A percentile compares a stretch with the other conserved stretches of the same genome.
Conservation (phyloP, 805 yeast genomes). For the Lachancea meyersii region DNA sequence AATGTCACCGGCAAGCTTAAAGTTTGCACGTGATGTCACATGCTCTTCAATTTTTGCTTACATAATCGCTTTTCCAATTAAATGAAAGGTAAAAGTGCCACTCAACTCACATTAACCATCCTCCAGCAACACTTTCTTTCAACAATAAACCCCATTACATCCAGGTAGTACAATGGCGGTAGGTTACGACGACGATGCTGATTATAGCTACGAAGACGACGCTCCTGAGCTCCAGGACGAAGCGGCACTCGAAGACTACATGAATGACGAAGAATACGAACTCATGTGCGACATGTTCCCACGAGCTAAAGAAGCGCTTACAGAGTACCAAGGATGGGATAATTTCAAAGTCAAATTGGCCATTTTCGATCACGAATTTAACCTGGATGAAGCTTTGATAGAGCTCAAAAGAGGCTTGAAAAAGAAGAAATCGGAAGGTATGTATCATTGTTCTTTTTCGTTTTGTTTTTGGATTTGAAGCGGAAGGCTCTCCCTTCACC, state of each 20-base stretch:
- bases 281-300: slow-evolving; percentile 45
- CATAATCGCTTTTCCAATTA: too few species aligned
- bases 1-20: too few species aligned
- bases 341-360: slow-evolving; percentile 46
- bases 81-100: too few species aligned
- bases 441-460: slow-evolving; percentile 29
- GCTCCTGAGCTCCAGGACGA: slow-evolving; percentile 35
- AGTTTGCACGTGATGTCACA: too few species aligned
- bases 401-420: slow-evolving; percentile 32
- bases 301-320: slow-evolving; percentile 34
- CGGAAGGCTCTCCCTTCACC: not conserved
- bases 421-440: slow-evolving; percentile 38
- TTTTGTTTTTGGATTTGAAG: not conserved
- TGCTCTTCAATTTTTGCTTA: too few species aligned
- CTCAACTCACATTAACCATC: too few species aligned
- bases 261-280: slow-evolving; percentile 34
- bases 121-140: too few species aligned
- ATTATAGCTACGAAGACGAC: slow-evolving; percentile 28
- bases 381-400: slow-evolving; percentile 39
- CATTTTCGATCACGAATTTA: slow-evolving; percentile 47
- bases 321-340: slow-evolving; percentile 37
- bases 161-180: slow-evolving; percentile 8
- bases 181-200: slow-evolving; percentile 21
- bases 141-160: not conserved
- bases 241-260: slow-evolving; percentile 34